Conservation (phyloP, 2,329 filamentous ascomycete species). For the Aureobasidium lini region DNA sequence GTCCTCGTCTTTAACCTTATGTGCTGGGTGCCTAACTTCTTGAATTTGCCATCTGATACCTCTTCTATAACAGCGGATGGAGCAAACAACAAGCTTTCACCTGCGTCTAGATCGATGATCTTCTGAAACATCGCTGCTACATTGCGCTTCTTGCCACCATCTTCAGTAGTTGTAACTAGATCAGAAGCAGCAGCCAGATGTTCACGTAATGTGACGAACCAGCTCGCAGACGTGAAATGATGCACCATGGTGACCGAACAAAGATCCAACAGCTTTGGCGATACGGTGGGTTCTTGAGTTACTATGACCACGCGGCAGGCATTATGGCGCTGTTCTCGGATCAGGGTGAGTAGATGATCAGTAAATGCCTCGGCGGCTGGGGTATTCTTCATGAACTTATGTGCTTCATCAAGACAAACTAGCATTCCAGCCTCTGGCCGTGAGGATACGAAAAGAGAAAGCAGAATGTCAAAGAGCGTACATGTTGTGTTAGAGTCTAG, state of each 20-base stretch:
- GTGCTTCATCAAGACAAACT: conserved; percentile 67
- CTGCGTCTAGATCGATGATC: conserved; percentile 24
- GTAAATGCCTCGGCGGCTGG: conserved; percentile 53
- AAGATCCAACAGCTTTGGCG: conserved; percentile 59
- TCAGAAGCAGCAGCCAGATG: conserved; percentile 41
- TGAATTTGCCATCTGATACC: conserved; percentile 15
- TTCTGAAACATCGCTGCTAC: conserved; percentile 21
- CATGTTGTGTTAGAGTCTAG: conserved; percentile 61
- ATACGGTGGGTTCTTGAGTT: conserved; percentile 70
- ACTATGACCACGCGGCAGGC: conserved; percentile 62
- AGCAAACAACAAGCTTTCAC: conserved; percentile 28
- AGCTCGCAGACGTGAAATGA: conserved; percentile 60
- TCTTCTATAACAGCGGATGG: conserved; percentile 22
- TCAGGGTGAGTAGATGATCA: conserved; percentile 52
- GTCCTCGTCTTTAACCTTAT: conserved; percentile 24
- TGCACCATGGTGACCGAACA: conserved; percentile 67
- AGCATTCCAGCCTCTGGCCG: conserved; percentile 45
- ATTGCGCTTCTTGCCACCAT: neutral
- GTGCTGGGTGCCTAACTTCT: conserved; percentile 19
- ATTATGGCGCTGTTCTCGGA: conserved; percentile 64
- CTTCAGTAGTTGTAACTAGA: conserved; percentile 1
- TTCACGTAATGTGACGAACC: conserved; percentile 43
- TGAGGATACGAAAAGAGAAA: conserved; percentile 56
- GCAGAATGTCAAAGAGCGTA: conserved; percentile 63
- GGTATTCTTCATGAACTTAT: conserved; percentile 62